Evolutionary conservation across 2,329 filamentous ascomycete species (phyloP).

Genomic region (Sphaerostilbella broomeana): DNA sequence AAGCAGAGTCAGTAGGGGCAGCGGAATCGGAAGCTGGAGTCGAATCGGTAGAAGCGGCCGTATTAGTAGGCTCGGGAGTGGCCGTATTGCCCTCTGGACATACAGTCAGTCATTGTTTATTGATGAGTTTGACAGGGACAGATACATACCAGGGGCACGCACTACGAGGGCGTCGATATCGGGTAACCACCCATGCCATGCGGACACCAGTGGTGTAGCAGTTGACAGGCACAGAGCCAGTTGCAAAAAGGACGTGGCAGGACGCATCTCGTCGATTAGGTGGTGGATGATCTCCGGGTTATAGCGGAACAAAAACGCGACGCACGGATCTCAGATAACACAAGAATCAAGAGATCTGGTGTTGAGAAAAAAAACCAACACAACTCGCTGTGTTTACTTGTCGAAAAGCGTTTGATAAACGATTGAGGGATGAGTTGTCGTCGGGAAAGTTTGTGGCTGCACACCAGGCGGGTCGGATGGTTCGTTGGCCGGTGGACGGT

Average conservation of each 20-base stretch:
- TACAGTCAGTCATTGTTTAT: constrained; percentile 7
- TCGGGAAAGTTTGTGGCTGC: constrained; percentile 8
- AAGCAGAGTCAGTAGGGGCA: neutral
- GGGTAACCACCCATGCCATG: constrained; percentile 52
- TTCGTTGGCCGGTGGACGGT: constrained; percentile 9
- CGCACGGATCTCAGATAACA: no score
- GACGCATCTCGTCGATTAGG: constrained; percentile 40
- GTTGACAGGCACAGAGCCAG: constrained; percentile 46
- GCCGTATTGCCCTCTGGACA: constrained; percentile 24
- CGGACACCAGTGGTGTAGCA: constrained; percentile 44
- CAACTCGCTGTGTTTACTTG: no score
- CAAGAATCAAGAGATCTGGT: no score
- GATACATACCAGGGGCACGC: constrained; percentile 33
- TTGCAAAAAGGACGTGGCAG: constrained; percentile 39
- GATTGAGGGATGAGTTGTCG: constrained; percentile 2
- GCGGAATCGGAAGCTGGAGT: neutral
- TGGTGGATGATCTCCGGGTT: no score
- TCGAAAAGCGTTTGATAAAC: constrained; percentile 5
- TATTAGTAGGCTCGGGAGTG: constrained; percentile 27
- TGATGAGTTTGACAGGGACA: constrained; percentile 7
- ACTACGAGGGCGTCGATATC: constrained; percentile 47
- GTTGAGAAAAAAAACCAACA: no score
- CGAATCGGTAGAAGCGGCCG: constrained; percentile 9
- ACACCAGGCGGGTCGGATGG: constrained; percentile 13
- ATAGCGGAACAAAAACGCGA: no score